Evolutionary conservation across 352 stramenopile genomes (phyloP), one percentile per base, ranked within the genome.

Genomic region (Phytophthora ramorum): DNA sequence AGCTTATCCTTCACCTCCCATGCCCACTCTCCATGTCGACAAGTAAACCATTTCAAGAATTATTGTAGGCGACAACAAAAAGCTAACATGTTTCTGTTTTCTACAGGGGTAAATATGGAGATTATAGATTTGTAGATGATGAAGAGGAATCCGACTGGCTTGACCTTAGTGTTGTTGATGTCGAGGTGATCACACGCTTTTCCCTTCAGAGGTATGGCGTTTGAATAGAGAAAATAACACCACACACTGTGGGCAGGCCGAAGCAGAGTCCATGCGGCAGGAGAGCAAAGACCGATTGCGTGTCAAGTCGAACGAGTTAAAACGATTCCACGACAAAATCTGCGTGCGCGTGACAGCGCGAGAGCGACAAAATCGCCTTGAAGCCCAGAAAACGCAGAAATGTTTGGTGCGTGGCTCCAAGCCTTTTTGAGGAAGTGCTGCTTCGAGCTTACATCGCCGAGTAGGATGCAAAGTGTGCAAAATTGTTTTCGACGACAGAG

Each of bases 301-400:
- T 17, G n/a, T 48, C 3, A 76, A 83, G 44, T 73, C 76, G 13
- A 71, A 75, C 43, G 57, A 87, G 37, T 57, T 92, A 41, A 78
- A 75, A 26, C 69, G 72, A 20, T 92, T 92, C 50, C 81, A 87
- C 44, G 75, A 79, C 13, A 79, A 89, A 50, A 84, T 87, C 20
- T 92, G 83, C 59, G 45, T 71, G 22, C 78, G 81, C 5, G 81
- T 92, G 28, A 83, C 71, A 20, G 79, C 77, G 13, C 72, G 66
- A 47, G 75, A 82, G 52, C 50, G 72, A 13, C 61, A 83, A 62
- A 69, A 85, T 37, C 79, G 70, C 2, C 50, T 73, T 46, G 44
- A 76, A 34, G 32, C 56, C 17, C 54, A 75, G 53, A 55, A 44
- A 13, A 41, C 61, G 10, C 66, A 75, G 48, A 52, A 73, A 13